phyloP scores from a whole-genome alignment of 805 yeast species.

The Candida mattraensis region DNA sequence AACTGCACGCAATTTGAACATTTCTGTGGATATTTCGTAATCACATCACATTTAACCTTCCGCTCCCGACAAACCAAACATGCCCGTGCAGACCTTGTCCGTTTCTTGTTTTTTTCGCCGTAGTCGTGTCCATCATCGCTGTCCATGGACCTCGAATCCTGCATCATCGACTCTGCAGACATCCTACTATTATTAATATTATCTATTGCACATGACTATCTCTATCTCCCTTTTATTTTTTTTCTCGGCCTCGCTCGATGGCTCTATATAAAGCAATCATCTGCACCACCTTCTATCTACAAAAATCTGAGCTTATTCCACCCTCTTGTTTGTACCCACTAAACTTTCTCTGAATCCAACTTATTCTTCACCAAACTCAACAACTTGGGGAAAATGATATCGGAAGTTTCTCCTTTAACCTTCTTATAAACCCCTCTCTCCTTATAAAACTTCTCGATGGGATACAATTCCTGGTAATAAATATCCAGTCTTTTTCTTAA shows the following conservation, averaged over 20 bases:
- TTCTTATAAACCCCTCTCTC: constrained; percentile 48
- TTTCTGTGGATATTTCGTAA: constrained; percentile 43
- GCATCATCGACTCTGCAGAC: too few relatives aligned
- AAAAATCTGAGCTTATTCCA: too few relatives aligned
- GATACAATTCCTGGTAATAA: constrained; percentile 58
- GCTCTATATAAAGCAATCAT: too few relatives aligned
- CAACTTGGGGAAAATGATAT: constrained; percentile 77
- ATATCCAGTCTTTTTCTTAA: constrained; percentile 65
- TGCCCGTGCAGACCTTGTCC: constrained; percentile 68
- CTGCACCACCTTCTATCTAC: too few relatives aligned
- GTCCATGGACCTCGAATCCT: too few relatives aligned
- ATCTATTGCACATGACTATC: too few relatives aligned
- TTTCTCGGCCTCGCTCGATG: too few relatives aligned
- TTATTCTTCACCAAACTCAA: constrained; percentile 33
- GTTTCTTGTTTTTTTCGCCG: constrained; percentile 25
- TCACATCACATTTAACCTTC: constrained; percentile 80
- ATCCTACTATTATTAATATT: too few relatives aligned
- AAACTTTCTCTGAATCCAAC: too few relatives aligned
- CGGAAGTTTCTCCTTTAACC: constrained; percentile 79
- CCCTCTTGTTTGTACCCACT: too few relatives aligned
- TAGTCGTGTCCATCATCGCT: neutral
- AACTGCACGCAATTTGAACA: constrained; percentile 73
- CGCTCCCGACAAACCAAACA: constrained; percentile 77
- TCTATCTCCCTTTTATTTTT: too few relatives aligned
- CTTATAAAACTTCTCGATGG: constrained; percentile 63